Percentiles rank a stretch among this genome's conserved stretches.
phyloP scores from a whole-genome alignment of 2,329 filamentous ascomycete species.

The Penicillium sp. region DNA sequence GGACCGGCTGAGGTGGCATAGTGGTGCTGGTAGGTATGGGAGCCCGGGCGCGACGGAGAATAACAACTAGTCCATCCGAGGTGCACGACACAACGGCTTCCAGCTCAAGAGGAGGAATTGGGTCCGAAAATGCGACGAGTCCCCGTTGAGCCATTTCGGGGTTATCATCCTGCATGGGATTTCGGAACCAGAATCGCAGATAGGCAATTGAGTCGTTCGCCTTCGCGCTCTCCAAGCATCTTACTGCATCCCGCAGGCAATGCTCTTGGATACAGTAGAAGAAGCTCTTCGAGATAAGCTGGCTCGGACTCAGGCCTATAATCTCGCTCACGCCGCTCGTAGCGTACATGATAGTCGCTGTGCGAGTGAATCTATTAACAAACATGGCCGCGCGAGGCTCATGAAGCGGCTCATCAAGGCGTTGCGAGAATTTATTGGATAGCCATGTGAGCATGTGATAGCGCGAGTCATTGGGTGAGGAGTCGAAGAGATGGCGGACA shows the following conservation, averaged over 20 bases:
- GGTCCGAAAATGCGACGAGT: not conserved
- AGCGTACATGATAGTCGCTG: constrained; percentile 81
- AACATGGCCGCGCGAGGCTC: constrained; percentile 83
- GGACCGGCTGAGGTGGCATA: constrained; percentile 42
- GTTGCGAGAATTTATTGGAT: constrained; percentile 69
- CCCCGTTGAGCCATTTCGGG: not conserved
- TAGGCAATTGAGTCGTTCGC: constrained; percentile 90
- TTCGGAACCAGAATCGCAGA: constrained; percentile 78
- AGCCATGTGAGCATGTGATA: constrained; percentile 89
- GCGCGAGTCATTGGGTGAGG: constrained; percentile 76
- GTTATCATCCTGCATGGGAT: constrained; percentile 61
- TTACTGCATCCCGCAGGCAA: constrained; percentile 73
- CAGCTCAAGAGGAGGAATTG: constrained; percentile 58
- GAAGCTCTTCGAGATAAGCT: constrained; percentile 75
- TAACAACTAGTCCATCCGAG: constrained; percentile 81
- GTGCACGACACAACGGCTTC: constrained; percentile 92
- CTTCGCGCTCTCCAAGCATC: constrained; percentile 80
- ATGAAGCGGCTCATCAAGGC: constrained; percentile 59
- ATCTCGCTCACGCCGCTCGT: constrained; percentile 75
- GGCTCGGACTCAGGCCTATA: constrained; percentile 68
- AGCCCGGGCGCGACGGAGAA: constrained; percentile 72
- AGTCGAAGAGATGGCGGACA: constrained; percentile 76
- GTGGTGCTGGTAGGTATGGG: constrained; percentile 54
- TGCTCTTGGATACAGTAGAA: constrained; percentile 78
- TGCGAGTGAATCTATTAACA: constrained; percentile 81